Evolutionary conservation across 257 asterid species (phyloP), one percentile per base, ranked within the genome.

Genomic region (Gentiana dahurica): DNA sequence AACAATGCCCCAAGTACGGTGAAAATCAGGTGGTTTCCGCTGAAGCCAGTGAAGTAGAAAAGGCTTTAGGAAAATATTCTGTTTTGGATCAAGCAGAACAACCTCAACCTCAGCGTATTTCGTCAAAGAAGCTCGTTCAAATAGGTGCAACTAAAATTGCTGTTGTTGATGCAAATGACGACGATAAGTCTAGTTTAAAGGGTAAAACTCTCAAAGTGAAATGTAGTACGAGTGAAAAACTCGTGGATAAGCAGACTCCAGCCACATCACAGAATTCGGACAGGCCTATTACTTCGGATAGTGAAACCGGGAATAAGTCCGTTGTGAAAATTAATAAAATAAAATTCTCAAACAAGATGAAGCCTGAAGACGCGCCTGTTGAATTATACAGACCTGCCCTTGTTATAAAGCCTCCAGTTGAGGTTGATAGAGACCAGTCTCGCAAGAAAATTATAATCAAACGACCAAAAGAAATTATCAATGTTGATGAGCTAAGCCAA

Each of bases 1-100:
- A 92, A 76, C 76, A 88, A 75, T 92, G 97, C 74, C 99, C 99
- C 69, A 92, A 81, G 74, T 91, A 87, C 47, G 81, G 98, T 15
- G 95, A 85, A 66, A 95, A 91, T 65, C 24, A 82, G 45, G 98
- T 86, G 53, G 56, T 87, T 41, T 79, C 94, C 54, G 67, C 24
- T 11, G 95, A 91, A 63, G 78, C 49, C 75, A 66, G 55, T 47
- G 96, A 91, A 70, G 69, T 68, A 5, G 95, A 87, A 54, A 88
- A 75, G 81, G 49, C 69, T n/a, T 59, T 73, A 5, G 72, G 70
- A 38, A 78, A 82, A 55, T 57, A 79, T 62, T 76, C 48, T 59
- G 71, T 76, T 41, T 58, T 36, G 1, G 98, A 92, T 67, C 90
- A 72, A 58, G 69, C 69, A 4, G 97, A 88, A 73, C 81, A 67